Conservation (phyloP, 331 rosid species). For the Malus hybrid region DNA sequence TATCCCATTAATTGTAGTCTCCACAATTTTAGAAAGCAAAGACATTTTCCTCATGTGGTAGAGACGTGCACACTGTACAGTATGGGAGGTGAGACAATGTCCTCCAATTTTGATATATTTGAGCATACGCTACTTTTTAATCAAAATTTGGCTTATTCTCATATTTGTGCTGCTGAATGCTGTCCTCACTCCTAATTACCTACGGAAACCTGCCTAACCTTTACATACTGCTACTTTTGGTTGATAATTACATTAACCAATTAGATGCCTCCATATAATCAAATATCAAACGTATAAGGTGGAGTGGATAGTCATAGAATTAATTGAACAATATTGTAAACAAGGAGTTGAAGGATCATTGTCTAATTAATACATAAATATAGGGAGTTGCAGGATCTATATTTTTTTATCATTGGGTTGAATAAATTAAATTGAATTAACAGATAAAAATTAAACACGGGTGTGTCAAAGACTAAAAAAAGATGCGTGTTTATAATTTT, state of each 20-base stretch:
- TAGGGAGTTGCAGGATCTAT: too few species aligned
- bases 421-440: too few species aligned
- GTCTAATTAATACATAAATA: not conserved
- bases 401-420: too few species aligned
- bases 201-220: not conserved
- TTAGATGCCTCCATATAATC: not conserved
- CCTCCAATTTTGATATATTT: not conserved
- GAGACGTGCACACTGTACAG: too few species aligned
- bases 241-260: not conserved
- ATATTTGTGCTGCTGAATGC: not conserved
- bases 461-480: too few species aligned
- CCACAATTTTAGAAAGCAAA: too few species aligned
- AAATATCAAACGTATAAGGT: not conserved
- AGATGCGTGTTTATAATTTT: too few species aligned
- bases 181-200: not conserved
- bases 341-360: not conserved
- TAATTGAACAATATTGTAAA: not conserved
- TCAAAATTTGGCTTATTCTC: not conserved
- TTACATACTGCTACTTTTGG: not conserved
- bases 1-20: too few species aligned
- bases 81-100: not conserved
- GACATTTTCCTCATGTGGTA: not conserved
- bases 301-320: not conserved
- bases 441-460: too few species aligned
- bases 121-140: not conserved